A percentile compares a stretch with the other conserved stretches of the same genome.
Conservation (phyloP, 768 basidiomycete genomes). For the Pleurotus cornucopiae region DNA sequence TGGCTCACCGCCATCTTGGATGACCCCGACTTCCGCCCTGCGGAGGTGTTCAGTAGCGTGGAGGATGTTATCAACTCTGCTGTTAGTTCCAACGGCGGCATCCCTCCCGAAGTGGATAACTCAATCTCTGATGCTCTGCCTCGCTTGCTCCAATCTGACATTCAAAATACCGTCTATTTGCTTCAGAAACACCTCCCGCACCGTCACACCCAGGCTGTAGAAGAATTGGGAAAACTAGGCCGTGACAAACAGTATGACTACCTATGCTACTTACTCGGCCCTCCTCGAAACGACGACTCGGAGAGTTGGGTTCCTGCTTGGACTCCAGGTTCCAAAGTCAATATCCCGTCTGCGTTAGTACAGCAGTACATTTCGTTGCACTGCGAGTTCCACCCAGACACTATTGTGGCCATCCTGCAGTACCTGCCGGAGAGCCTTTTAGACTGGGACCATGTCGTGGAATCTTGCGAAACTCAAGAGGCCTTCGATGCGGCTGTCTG, state of each 20-base stretch:
- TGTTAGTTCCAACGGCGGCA: constrained; percentile 35
- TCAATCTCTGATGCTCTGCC: constrained; percentile 60
- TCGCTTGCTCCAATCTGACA: constrained; percentile 53
- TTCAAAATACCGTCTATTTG: constrained; percentile 67
- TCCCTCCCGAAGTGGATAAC: constrained; percentile 52
- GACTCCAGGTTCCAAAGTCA: constrained; percentile 28
- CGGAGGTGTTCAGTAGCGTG: constrained; percentile 63
- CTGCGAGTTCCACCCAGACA: constrained; percentile 62
- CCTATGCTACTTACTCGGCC: constrained; percentile 68
- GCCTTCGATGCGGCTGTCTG: constrained; percentile 81
- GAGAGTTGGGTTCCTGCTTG: constrained; percentile 13
- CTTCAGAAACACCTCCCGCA: constrained; percentile 65
- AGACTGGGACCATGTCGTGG: constrained; percentile 51
- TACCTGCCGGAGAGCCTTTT: constrained; percentile 47
- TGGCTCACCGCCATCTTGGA: constrained; percentile 71
- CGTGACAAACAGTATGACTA: constrained; percentile 69
- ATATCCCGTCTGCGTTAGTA: constrained; percentile 48
- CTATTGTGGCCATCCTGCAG: constrained; percentile 60
- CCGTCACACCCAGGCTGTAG: constrained; percentile 63
- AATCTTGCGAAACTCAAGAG: constrained; percentile 60
- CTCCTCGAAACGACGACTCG: constrained; percentile 39
- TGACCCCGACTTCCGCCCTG: constrained; percentile 58
- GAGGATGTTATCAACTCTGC: constrained; percentile 56
- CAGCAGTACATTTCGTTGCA: constrained; percentile 69
- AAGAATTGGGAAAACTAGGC: constrained; percentile 36